Base-by-base conservation (phyloP, 805 yeast genomes). In the Dipodascus albidus region DNA sequence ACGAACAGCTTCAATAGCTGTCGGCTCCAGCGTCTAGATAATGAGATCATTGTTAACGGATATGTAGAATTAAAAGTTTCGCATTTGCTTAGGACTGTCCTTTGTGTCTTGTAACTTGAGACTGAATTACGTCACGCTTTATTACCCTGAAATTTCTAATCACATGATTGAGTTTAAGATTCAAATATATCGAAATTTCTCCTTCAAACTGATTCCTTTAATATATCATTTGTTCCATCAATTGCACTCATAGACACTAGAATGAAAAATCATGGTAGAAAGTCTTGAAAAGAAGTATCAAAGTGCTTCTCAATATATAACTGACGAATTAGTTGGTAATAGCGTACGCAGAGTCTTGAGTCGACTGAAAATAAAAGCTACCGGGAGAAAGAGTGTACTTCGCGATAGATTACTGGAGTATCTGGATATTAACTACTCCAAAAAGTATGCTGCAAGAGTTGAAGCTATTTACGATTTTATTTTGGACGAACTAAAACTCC, bases 341-440 rank as follows among this genome's bases (percentile, higher is more conserved):
- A 60, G 61, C 50, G 66, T 70, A 27, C 66, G 63, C 49, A 27
- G 22, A 8, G 56, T 68, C 21, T 60, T 67, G 14, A 55, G 60
- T 23, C 48, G 27, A 1, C 60, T 81, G 17, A 75, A 76, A 1
- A 64, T 83, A 19, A 66, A 78, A 1, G 59, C 70, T 8, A 61
- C 74, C 3, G 95, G 93, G 1, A 69, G 80, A 41, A 87, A 87
- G 65, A 74, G 75, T 21, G 83, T 78, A 33, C 66, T 86, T 11
- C 75, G 75, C 52, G 80, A 78, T 33, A 70, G 88, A 35, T 65
- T 87, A 3, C 62, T 68, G 51, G 68, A 66, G 15, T 76, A 70
- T 58, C 58, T 81, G 41, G 68, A 69, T 24, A 70, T 67, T 47
- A 80, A 80, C 1, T 60, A 63, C 35, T 62, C 69, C 2, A 60